Evolutionary conservation across 176 grass and related monocot genomes (phyloP), one percentile per base, ranked within the genome.

Genomic region (Tillandsia fasciculata): DNA sequence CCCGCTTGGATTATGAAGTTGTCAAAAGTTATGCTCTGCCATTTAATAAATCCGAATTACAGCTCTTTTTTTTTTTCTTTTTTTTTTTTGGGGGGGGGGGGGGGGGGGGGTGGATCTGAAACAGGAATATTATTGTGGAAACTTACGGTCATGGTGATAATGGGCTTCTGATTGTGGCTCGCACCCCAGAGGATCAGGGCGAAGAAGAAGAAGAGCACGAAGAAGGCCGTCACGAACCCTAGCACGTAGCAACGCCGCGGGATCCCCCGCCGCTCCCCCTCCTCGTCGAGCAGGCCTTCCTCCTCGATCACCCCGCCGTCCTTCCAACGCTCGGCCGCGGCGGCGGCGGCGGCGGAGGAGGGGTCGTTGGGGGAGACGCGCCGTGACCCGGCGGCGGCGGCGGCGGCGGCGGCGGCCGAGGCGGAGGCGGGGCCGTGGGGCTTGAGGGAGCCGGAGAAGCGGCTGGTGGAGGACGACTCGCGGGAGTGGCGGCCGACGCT

Each of bases 141-240:
- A 27, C 49, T 28, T 64, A 93, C 90, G 66, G 75, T 81, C 73
- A 96, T 63, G 28, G 77, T 84, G 72, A 93, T 75, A 26, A 84
- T 28, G 2, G 94, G 94, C 64, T 74, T 84, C 72, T 99, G 84
- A 54, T 76, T 72, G 57, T 74, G 87, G 70, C 84, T 88, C 20
- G 94, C 87, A n/a, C 87, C 94, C 89, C 89, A 93, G 11, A 99
- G 87, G 75, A 99, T 84, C 24, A 99, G 82, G 1, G 89, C 94
- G 51, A 99, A 99, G 84, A 99, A 87, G 82, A 84, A 86, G 79
- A 99, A 93, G 73, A 99, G 82, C 1, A 29, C 79, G 13, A 99
- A 61, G 78, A 99, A 99, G 3, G 90, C 77, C 1, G 12, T 70
- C 23, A 84, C 53, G 77, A 99, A 90, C 3, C 68, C 82, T 1